Evolutionary conservation across 495 filamentous ascomycete species (phyloP), one percentile per base, ranked within the genome.

Genomic region (Daldinia grandis): DNA sequence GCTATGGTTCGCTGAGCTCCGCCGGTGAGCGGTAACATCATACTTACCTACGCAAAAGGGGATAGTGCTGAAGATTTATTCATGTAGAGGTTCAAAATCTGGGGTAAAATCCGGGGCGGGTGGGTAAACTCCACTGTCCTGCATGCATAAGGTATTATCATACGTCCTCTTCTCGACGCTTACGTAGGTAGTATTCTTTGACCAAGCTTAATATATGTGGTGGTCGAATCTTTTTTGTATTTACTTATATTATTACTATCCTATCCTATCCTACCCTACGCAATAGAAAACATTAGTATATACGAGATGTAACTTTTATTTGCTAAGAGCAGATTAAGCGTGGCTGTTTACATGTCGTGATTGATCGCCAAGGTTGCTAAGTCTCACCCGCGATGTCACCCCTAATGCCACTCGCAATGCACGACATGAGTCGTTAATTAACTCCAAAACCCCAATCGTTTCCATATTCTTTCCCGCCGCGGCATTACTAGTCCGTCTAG

Each of bases 51-150:
- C 64, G 62, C 47, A n/a, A 72, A 72, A 10, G n/a, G 49, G 69
- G 19, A 64, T 68, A 66, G 69, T 30, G 58, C 10, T 25, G 30
- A 7, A 6, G 17, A 53, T 53, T 10, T 53, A 53, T 30, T 21
- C 10, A 24, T 44, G 14, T 68, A 60, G 31, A 54, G 59, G 60
- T 72, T 72, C 55, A 72, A 72, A 72, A 72, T 64, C 69, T 72
- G 69, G 69, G 69, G 69, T 72, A 72, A 72, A 72, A 72, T 72
- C 69, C 59, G 69, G 69, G 69, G 64, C 55, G 69, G 42, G 54
- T 42, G 58, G 51, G 25, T 63, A 59, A 31, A 66, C 62, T 72
- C 69, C 69, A 72, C 69, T 37, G 33, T 58, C 54, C 19, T 72
- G 64, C 64, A 68, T 66, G 21, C 25, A 51, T 51, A 51, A 25